Evolutionary conservation across 805 yeast species (phyloP), one percentile per base, ranked within the genome.

Genomic region (Suhomyces sp.): DNA sequence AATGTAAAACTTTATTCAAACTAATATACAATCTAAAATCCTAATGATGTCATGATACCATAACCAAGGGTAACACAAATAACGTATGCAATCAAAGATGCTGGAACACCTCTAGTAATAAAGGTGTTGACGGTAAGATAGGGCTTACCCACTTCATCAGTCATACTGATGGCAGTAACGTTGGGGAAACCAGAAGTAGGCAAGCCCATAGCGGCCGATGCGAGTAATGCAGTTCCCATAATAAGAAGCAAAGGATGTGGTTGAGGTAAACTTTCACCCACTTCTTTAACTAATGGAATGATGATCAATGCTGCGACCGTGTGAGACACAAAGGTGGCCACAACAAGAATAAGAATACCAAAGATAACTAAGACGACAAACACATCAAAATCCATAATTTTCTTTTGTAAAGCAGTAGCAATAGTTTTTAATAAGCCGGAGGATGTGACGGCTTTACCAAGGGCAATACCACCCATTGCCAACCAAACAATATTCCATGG

Each of bases 181-280:
- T 94, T 94, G 4, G 99, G 99, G 77, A 94, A 93, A 0, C 99
- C 98, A 2, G 96, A 88, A 0, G 98, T 94, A 27, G 99, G 98
- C 50, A 94, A 74, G 1, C 97, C 98, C 98, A 94, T 94, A 2
- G 98, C 99, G 36, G 88, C 86, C 0, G 98, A 93, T 63, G 97
- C 90, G 56, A 94, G 74, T 56, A 83, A 68, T 2, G 85, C 85
- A 51, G 82, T 76, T 10, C 77, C 74, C 84, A 83, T 80, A 46
- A 94, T 87, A 60, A 94, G 74, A 46, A 93, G 65, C 57, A 91
- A 80, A 35, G 98, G 96, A 69, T 90, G 97, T 15, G 96, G 94
- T 29, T 83, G 84, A 2, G 84, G 78, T 67, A 88, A 68, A 41
- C 82, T 75, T 41, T 83, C 76, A n/a, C 98, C 99, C 52, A 94